Evolutionary conservation across 805 yeast genomes (phyloP).

Genomic region (Saturnispora dispora): DNA sequence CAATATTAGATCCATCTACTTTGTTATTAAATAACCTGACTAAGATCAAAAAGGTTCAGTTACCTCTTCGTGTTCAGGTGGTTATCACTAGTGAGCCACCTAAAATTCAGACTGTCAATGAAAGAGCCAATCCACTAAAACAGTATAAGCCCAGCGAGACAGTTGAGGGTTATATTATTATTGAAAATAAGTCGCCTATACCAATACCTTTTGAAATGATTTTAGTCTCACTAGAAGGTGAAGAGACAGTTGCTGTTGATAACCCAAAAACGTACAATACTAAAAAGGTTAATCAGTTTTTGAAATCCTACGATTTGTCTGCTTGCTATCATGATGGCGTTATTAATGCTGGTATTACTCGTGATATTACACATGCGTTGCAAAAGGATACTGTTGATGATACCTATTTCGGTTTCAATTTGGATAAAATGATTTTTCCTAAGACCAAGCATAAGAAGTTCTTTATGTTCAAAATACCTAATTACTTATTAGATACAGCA

Average conservation of each 20-base stretch:
- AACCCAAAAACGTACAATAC: background rate
- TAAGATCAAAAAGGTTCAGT: constrained; percentile 16
- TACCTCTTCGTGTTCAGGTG: constrained; percentile 21
- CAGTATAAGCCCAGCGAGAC: constrained; percentile 64
- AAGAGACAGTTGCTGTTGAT: constrained; percentile 20
- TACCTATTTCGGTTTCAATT: constrained; percentile 32
- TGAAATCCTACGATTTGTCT: constrained; percentile 42
- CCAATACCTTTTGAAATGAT: constrained; percentile 55
- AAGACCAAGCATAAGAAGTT: constrained; percentile 42
- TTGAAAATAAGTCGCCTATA: constrained; percentile 33
- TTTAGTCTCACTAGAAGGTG: constrained; percentile 48
- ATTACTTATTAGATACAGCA: constrained; percentile 39
- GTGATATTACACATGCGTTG: background rate
- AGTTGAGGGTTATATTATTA: constrained; percentile 45
- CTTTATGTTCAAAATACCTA: constrained; percentile 49
- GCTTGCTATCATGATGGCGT: constrained; percentile 41
- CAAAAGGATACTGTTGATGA: constrained; percentile 19
- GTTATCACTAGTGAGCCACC: constrained; percentile 38
- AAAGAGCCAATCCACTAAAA: constrained; percentile 30
- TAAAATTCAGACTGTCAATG: constrained; percentile 9
- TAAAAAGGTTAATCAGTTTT: constrained; percentile 25
- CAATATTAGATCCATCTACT: constrained; percentile 1
- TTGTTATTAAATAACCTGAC: constrained; percentile 23
- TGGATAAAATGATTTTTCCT: constrained; percentile 38
- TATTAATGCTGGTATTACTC: constrained; percentile 13